These are phyloP conservation scores for Rehmannia glutinosa DNA, from an alignment of 257 asterid species.

Conservation along the genomic window DNA sequence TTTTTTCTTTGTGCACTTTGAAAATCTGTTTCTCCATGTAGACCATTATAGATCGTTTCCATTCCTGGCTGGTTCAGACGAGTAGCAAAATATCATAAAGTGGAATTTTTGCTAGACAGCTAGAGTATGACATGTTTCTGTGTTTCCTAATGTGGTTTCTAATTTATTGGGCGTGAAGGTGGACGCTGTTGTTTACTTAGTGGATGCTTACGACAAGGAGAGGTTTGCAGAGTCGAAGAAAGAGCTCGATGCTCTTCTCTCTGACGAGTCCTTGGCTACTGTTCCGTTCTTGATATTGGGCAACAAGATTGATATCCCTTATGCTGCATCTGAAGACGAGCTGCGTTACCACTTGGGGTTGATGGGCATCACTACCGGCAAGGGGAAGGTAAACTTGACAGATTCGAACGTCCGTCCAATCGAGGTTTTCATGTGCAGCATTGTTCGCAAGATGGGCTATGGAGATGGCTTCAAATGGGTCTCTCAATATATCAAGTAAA, in stretches of 20 bases:
- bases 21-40: no score
- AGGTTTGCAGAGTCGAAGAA: slow-evolving; percentile 56
- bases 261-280: slow-evolving; percentile 44
- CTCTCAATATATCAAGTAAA: slow-evolving; percentile 49
- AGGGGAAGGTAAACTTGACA: slow-evolving; percentile 43
- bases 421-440: slow-evolving; percentile 67
- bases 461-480: slow-evolving; percentile 66
- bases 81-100: no score
- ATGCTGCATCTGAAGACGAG: slow-evolving; percentile 56
- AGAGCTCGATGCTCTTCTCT: slow-evolving; percentile 58
- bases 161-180: slow-evolving; percentile 27
- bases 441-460: slow-evolving; percentile 60
- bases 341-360: slow-evolving; percentile 42
- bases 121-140: not conserved
- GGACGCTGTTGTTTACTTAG: slow-evolving; percentile 54
- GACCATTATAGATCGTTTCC: no score
- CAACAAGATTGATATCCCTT: slow-evolving; percentile 54
- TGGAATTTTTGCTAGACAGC: no score
- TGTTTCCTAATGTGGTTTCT: not conserved
- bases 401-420: slow-evolving; percentile 47
- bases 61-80: no score
- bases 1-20: no score
- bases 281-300: slow-evolving; percentile 55
- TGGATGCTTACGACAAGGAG: slow-evolving; percentile 55
- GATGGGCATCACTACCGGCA: slow-evolving; percentile 49